Evolutionary conservation across 2,329 filamentous ascomycete genomes (phyloP), one percentile per base, ranked within the genome.

Genomic region (Fusarium begoniae): DNA sequence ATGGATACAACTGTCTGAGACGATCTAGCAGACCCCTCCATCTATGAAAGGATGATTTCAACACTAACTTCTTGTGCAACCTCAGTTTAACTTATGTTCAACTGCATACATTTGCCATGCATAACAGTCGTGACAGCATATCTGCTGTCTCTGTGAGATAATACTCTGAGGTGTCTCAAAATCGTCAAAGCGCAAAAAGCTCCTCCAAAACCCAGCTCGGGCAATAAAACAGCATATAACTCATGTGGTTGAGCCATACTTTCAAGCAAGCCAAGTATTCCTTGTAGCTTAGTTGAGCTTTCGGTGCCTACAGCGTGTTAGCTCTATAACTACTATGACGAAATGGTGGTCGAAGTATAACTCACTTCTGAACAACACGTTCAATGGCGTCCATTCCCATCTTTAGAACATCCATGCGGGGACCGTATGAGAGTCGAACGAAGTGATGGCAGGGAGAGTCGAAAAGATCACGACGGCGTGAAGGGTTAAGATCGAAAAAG

Each of bases 401-500:
- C 87, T 92, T 91, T 64, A 97, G 85, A 44, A 90, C 89, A 17
- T 95, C 93, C 91, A 96, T 93, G 79, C 89, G 91, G 8, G 94
- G 94, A 1, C 94, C 94, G 80, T 96, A 97, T 63, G 92, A 94
- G 77, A 97, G 89, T 59, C 94, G 89, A 35, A 97, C 93, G 81
- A 96, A 97, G 84, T 96, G 93, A 84, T 98, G 96, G 84, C 96
- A 98, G 68, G 96, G 96, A 76, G 91, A 94, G 84, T 98, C 96
- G 76, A 98, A 98, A 76, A 98, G 84, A 82, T 98, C 96, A 81
- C 96, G 89, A 74, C 96, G 89, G 82, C 94, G 93, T 41, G 93
- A 92, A 8, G 96, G 96, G 85, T 98, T 98, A 74, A 98, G 84
- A 80, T 98, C 96, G 82, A 98, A 98, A 89, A 98, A 98, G 83